Percentiles rank a stretch among this genome's conserved stretches.
phyloP scores from a whole-genome alignment of 352 stramenopile genomes.

The Pythium plurisporium region DNA sequence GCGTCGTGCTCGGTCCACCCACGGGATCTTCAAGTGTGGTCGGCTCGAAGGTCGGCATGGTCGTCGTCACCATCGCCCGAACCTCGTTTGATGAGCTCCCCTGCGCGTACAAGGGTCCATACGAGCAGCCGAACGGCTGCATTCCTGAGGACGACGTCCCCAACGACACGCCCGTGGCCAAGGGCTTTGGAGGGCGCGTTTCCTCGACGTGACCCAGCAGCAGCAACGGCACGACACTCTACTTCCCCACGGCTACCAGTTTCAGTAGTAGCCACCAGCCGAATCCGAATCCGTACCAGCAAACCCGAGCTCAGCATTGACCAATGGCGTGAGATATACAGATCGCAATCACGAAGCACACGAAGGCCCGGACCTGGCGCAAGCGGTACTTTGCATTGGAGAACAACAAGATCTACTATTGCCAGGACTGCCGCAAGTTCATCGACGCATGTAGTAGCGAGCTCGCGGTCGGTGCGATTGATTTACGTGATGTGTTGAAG shows the following conservation, averaged over 20 bases:
- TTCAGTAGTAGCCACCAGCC: conserved; percentile 16
- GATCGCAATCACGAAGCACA: conserved; percentile 62
- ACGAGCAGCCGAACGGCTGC: background rate
- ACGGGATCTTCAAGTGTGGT: too few relatives aligned
- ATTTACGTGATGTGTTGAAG: conserved; percentile 83
- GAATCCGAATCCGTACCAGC: conserved; percentile 11
- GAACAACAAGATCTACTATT: conserved; percentile 88
- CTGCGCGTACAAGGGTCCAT: background rate
- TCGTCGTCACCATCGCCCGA: too few relatives aligned
- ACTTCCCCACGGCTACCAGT: conserved; percentile 9
- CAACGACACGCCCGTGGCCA: conserved; percentile 14
- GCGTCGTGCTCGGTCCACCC: too few relatives aligned
- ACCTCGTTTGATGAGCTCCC: too few relatives aligned
- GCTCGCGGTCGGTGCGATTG: conserved; percentile 71
- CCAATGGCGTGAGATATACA: conserved; percentile 30
- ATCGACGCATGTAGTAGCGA: conserved; percentile 82
- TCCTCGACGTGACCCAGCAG: conserved; percentile 9
- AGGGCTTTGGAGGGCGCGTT: conserved; percentile 1
- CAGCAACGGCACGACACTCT: background rate
- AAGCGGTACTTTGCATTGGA: conserved; percentile 83
- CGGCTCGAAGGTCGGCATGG: too few relatives aligned
- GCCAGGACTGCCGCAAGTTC: conserved; percentile 85
- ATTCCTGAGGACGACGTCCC: conserved; percentile 23
- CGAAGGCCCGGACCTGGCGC: conserved; percentile 70
- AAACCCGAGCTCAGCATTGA: conserved; percentile 14